Conservation (phyloP, 768 basidiomycete genomes). For the Pholiota molesta region DNA sequence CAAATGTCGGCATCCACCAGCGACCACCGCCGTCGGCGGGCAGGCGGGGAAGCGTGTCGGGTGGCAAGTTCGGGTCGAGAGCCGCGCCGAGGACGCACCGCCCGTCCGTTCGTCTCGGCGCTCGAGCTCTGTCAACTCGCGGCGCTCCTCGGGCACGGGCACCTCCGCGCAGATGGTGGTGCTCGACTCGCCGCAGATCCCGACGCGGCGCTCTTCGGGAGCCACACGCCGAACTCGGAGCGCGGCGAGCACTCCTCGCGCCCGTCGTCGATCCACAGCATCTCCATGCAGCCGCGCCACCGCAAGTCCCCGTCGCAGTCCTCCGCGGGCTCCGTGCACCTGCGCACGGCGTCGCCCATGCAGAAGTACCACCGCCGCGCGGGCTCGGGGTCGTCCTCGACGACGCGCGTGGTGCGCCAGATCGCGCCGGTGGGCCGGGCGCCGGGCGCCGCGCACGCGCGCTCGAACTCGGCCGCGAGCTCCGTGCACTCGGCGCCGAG, state of each 20-base stretch:
- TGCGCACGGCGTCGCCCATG: constrained; percentile 77
- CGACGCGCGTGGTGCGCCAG: constrained; percentile 75
- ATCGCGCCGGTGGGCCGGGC: constrained; percentile 43
- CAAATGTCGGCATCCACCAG: constrained; percentile 1
- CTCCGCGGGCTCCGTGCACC: constrained; percentile 69
- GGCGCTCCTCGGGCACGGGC: constrained; percentile 60
- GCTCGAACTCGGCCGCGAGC: constrained; percentile 78
- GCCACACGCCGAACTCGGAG: constrained; percentile 88
- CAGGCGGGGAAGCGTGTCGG: constrained; percentile 15
- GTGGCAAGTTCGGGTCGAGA: constrained; percentile 20
- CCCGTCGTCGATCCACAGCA: constrained; percentile 86
- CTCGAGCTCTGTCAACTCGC: constrained; percentile 90
- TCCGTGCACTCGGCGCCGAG: constrained; percentile 78
- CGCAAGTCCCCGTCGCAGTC: constrained; percentile 77
- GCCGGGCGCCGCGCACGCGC: constrained; percentile 49
- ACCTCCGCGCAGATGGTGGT: constrained; percentile 51
- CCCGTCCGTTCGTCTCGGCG: constrained; percentile 81
- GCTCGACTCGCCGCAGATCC: constrained; percentile 65
- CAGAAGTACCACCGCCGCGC: constrained; percentile 78
- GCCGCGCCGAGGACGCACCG: constrained; percentile 62
- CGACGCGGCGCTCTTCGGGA: constrained; percentile 75
- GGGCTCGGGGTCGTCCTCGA: constrained; percentile 73
- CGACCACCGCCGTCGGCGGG: constrained; percentile 5
- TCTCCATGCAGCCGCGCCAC: constrained; percentile 65
- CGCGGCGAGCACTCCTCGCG: constrained; percentile 76